Conservation (phyloP, 108 stramenopile species). For the Parietichytrium sp. region DNA sequence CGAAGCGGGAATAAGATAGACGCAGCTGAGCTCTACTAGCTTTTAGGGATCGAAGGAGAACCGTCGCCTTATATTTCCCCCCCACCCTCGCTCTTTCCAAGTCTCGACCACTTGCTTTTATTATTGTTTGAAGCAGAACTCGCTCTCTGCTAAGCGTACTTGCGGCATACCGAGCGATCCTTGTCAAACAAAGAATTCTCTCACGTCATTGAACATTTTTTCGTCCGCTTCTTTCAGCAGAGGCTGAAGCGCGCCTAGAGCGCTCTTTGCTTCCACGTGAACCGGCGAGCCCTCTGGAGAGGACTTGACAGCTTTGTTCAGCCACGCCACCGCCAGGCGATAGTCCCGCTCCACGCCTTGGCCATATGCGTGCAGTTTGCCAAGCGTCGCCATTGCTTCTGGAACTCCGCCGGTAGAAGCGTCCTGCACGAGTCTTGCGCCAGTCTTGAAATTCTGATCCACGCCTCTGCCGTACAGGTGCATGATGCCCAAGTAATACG, state of each 20-base stretch:
- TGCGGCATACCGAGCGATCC: too few species aligned
- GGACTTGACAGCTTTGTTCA: background rate
- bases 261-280: background rate
- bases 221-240: background rate
- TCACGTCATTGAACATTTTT: background rate
- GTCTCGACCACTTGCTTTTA: too few species aligned
- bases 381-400: background rate
- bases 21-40: too few species aligned
- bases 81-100: too few species aligned
- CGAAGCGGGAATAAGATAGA: too few species aligned
- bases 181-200: background rate
- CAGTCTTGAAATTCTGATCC: background rate
- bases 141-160: too few species aligned
- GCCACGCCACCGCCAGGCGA: constrained; percentile 4
- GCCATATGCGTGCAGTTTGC: background rate
- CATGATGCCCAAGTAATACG: constrained; percentile 5
- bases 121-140: too few species aligned
- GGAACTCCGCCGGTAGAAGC: background rate
- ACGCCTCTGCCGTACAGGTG: background rate
- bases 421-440: background rate
- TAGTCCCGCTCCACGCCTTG: constrained; percentile 16
- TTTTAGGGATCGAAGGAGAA: too few species aligned
- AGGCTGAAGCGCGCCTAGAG: background rate
- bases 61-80: too few species aligned
- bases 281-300: background rate